These are phyloP conservation scores for Rhizopus arrhizus DNA, from an alignment of 371 early-diverging fungal species.

Conservation along the genomic window DNA sequence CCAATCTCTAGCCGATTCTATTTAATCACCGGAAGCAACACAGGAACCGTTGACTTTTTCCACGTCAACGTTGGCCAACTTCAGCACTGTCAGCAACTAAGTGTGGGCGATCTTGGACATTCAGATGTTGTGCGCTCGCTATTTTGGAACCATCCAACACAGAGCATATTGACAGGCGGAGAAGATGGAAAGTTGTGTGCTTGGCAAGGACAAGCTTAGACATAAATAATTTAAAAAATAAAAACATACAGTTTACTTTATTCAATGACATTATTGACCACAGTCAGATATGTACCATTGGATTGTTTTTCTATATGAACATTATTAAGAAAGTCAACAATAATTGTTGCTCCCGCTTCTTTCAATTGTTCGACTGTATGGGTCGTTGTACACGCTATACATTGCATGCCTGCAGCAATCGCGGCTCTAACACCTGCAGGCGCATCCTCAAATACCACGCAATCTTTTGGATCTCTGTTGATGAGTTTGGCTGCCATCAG, in stretches of 20 bases:
- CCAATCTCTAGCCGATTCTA: constrained; percentile 69
- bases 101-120: constrained; percentile 54
- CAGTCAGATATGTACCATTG: constrained; percentile 17
- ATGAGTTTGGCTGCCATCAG: constrained; percentile 50
- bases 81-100: constrained; percentile 66
- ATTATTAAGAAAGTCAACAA: constrained; percentile 55
- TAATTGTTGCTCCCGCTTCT: constrained; percentile 59
- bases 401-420: constrained; percentile 56
- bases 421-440: constrained; percentile 67
- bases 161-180: constrained; percentile 70
- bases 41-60: constrained; percentile 72
- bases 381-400: constrained; percentile 63
- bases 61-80: constrained; percentile 72
- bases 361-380: constrained; percentile 58
- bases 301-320: constrained; percentile 37
- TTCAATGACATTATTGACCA: constrained; percentile 6
- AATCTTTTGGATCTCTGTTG: constrained; percentile 49
- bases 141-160: constrained; percentile 62
- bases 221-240: neutral
- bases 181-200: constrained; percentile 75
- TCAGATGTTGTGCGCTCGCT: constrained; percentile 73
- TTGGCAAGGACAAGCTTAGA: constrained; percentile 54
- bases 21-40: constrained; percentile 78
- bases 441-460: constrained; percentile 77
- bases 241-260: constrained; percentile 4